phyloP scores from a whole-genome alignment of 306 rosid genomes.

The Trifolium fragiferum region DNA sequence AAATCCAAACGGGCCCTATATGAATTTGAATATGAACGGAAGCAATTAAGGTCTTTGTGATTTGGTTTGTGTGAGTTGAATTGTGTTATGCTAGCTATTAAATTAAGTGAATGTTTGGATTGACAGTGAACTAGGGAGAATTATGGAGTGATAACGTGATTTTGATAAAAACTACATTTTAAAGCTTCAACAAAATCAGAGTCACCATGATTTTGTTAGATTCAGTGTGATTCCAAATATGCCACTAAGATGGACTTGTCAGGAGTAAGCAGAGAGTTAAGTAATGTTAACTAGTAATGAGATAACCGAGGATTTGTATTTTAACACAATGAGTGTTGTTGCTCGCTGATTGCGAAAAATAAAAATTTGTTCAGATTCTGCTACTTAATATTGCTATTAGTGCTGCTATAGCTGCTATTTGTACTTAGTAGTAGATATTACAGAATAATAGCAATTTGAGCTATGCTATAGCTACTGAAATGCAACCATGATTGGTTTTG shows the following conservation, averaged over 20 bases:
- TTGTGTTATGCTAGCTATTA: neutral
- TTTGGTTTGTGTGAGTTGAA: slow-evolving; percentile 15
- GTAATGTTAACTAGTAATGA: neutral
- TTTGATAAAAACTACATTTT: neutral
- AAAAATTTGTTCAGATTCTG: neutral
- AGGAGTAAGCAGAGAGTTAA: neutral
- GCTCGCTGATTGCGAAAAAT: neutral
- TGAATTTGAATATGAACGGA: neutral
- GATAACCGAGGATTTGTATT: neutral
- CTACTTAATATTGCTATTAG: neutral
- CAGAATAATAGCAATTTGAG: neutral
- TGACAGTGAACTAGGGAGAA: neutral
- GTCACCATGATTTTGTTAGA: neutral
- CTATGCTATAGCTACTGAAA: neutral
- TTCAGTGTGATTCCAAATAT: neutral
- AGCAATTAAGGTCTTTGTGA: neutral
- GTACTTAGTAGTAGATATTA: neutral
- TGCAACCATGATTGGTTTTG: neutral
- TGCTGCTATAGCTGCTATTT: neutral
- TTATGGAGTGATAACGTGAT: neutral
- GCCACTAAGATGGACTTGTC: neutral
- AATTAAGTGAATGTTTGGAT: neutral
- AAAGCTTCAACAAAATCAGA: neutral
- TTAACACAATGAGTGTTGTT: neutral
- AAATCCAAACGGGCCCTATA: too few species aligned